Base-by-base conservation (phyloP, 1,284 basidiomycete genomes). In the Boletus semigastroideus region DNA sequence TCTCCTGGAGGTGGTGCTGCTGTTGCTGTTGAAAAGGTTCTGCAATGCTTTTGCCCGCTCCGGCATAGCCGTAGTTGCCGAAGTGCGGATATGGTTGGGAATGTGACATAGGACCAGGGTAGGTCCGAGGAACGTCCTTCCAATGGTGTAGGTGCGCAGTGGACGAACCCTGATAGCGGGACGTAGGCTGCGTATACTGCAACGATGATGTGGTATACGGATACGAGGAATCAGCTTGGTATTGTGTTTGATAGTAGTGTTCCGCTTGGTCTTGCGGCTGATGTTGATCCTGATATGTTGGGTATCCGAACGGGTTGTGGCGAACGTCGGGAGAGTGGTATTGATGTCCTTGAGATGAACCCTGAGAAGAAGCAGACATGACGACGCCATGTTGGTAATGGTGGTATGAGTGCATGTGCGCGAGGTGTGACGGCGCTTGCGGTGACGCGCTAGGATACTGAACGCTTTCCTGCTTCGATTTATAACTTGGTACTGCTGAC, bases 1-100 rank as follows among this genome's bases (percentile, higher is more conserved):
- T 82, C 61, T 81, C 80, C 60, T 83, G 81, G 28, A 83, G 60
- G 28, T 74, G 72, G 17, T n/a, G n/a, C n/a, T 66, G 68, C 59
- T 81, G 77, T 19, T 81, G 51, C 0, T 52, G 49, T 7, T 56
- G 59, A 30, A 39, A 41, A 11, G 52, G 49, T 30, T 52, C 57
- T 1, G 27, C 13, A 4, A n/a, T 3, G 20, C 30, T 13, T 12
- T 48, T 46, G 22, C 16, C 33, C 22, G 17, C 20, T 12, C 37
- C 27, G 12, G 40, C 1, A 36, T 55, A 37, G 10, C 10, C 40
- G 17, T 55, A 50, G 17, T 42, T 13, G 2, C 50, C 49, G 16
- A 54, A 45, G n/a, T 52, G 62, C 13, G 43, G 22, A 41, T 51
- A 47, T 3, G 46, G 42, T 9, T 53, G 52, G 16, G 38, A 12